Evolutionary conservation across 257 asterid species (phyloP), one percentile per base, ranked within the genome.

Genomic region (Avicennia marina): DNA sequence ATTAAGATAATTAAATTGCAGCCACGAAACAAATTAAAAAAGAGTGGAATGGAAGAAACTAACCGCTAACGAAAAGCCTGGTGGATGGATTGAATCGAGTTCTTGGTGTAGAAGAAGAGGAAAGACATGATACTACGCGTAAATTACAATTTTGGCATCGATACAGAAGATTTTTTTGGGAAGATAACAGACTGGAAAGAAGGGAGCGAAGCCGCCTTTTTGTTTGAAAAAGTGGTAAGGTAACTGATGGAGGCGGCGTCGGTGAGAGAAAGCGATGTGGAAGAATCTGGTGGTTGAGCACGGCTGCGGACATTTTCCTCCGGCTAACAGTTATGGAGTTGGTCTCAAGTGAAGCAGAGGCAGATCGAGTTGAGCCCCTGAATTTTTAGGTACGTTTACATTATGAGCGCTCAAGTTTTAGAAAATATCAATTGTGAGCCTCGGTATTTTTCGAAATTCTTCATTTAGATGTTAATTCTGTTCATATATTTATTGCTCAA

Each of bases 51-150:
- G 31, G 56, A 31, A 22, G 42, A 53, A 49, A 50, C 70, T 66
- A 34, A 72, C 84, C 84, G 22, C 84, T 73, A 25, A 71, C 73
- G 45, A 60, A 71, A 56, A 78, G 75, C 61, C 77, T 71, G 18
- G 66, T 74, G 29, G 76, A 43, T 19, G 74, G 49, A 62, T 49
- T 70, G 43, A 59, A 53, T 41, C 55, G 61, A 57, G 39, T 43
- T 29, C 26, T 40, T 7, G 73, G 52, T 9, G 58, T 18, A 25
- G 78, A 53, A 42, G 66, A 38, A 49, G 70, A 58, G 42, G 60
- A 18, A 7, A 63, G 60, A 51, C 64, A 57, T 39, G 66, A 53
- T 11, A 29, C 38, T 33, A 40, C 27, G 53, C 27, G 24, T 38
- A 33, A 50, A 52, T 57, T 51, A 11, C 49, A 36, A 11, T 27